Percentiles rank a stretch among this genome's conserved stretches.
Evolutionary conservation across 2,329 filamentous ascomycete species (phyloP).

Genomic region (Apiospora phragmitis): DNA sequence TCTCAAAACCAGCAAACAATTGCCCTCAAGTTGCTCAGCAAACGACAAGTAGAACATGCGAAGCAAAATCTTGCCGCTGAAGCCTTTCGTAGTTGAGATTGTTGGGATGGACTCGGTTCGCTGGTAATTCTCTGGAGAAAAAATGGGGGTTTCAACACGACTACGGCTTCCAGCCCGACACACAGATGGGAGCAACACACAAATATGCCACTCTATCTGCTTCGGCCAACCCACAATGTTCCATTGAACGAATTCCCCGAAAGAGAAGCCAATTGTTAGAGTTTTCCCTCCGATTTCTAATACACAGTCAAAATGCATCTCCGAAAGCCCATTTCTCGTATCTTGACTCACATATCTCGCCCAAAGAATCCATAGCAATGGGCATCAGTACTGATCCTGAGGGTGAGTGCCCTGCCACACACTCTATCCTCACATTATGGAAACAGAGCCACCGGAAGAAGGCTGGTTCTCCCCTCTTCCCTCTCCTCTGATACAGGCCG

Average conservation of each 20-base stretch:
- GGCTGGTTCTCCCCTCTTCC: too few species aligned
- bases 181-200: background rate
- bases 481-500: background rate
- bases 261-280: background rate
- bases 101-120: background rate
- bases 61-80: background rate
- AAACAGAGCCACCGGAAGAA: background rate
- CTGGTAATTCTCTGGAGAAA: background rate
- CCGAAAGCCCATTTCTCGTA: background rate
- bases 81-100: too few species aligned
- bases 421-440: background rate
- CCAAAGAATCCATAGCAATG: background rate
- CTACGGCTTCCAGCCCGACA: background rate
- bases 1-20: background rate
- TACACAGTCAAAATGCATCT: background rate
- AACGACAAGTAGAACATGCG: background rate
- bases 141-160: background rate
- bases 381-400: background rate
- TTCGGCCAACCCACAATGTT: background rate
- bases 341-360: background rate
- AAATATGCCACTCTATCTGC: background rate
- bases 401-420: background rate
- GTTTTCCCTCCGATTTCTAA: background rate
- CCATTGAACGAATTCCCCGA: background rate
- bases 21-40: background rate